Evolutionary conservation across 768 basidiomycete species (phyloP).

Genomic region (Naganishia friedmannii): DNA sequence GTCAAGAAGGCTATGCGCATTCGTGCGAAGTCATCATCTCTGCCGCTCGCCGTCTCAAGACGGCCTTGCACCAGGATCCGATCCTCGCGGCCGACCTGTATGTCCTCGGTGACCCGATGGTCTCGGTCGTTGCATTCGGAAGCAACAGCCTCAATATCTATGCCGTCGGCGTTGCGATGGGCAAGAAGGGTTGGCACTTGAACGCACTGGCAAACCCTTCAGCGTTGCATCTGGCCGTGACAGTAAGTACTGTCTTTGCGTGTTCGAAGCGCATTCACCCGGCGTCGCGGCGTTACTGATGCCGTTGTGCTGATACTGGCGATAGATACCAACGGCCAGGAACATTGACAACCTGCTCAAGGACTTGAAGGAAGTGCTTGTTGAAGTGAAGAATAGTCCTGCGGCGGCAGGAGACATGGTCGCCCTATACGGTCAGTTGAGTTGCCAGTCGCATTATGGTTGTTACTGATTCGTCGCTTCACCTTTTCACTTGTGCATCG

Average conservation of each 20-base stretch:
- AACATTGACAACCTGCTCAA: slow-evolving; percentile 73
- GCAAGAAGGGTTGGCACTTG: slow-evolving; percentile 82
- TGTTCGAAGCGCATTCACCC: not conserved
- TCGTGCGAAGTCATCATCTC: slow-evolving; percentile 81
- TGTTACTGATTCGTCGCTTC: not conserved
- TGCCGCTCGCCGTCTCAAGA: slow-evolving; percentile 67
- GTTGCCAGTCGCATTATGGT: not conserved
- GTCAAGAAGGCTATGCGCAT: slow-evolving; percentile 80
- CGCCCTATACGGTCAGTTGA: slow-evolving; percentile 71
- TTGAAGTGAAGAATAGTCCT: slow-evolving; percentile 65
- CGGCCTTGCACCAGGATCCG: slow-evolving; percentile 60
- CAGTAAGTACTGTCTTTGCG: slow-evolving; percentile 59
- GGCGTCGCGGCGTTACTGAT: slow-evolving; percentile 17
- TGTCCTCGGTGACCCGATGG: slow-evolving; percentile 81
- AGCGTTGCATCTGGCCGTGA: slow-evolving; percentile 89
- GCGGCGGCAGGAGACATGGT: slow-evolving; percentile 76
- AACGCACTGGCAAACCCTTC: slow-evolving; percentile 76
- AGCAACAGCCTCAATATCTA: slow-evolving; percentile 68
- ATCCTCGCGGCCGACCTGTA: slow-evolving; percentile 64
- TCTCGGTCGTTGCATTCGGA: slow-evolving; percentile 86
- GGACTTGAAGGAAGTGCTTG: slow-evolving; percentile 75
- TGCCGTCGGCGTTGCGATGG: slow-evolving; percentile 87
- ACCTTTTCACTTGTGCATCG: not conserved
- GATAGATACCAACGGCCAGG: slow-evolving; percentile 74
- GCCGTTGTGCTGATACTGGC: not conserved